These are phyloP conservation scores for Penicillium dipodomyicola DNA, from an alignment of 495 filamentous ascomycete species.

Conservation along the genomic window DNA sequence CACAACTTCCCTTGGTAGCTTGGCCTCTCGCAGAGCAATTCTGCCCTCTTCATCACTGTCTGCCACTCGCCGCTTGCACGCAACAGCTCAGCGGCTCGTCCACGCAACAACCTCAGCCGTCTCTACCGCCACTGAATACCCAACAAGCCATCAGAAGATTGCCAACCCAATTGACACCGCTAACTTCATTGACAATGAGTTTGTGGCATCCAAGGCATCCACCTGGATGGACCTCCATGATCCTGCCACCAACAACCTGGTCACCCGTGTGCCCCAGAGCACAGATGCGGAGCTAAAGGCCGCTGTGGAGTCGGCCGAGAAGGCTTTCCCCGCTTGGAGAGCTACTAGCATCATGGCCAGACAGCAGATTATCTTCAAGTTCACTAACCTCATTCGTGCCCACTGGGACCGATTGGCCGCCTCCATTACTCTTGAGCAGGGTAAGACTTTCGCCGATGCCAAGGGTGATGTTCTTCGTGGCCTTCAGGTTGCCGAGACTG, in stretches of 20 bases:
- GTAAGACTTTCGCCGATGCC: slow-evolving; percentile 96
- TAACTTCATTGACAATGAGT: slow-evolving; percentile 91
- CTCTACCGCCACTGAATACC: slow-evolving; percentile 67
- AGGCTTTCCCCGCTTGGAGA: slow-evolving; percentile 87
- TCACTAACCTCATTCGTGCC: slow-evolving; percentile 81
- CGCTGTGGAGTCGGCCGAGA: slow-evolving; percentile 81
- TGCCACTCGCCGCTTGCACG: slow-evolving; percentile 49
- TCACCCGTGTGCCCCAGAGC: slow-evolving; percentile 95
- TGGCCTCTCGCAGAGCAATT: slow-evolving; percentile 18
- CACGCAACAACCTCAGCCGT: slow-evolving; percentile 54
- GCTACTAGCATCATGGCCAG: slow-evolving; percentile 77
- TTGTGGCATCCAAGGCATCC: slow-evolving; percentile 69
- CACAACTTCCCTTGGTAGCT: slow-evolving; percentile 23
- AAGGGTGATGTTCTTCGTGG: slow-evolving; percentile 93
- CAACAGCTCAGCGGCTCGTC: slow-evolving; percentile 57
- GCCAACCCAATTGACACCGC: slow-evolving; percentile 72
- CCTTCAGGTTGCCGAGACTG: slow-evolving; percentile 94
- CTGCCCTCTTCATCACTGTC: slow-evolving; percentile 26
- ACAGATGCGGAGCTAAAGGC: slow-evolving; percentile 86
- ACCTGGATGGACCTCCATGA: slow-evolving; percentile 92
- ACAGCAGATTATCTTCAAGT: slow-evolving; percentile 98
- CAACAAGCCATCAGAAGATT: slow-evolving; percentile 79
- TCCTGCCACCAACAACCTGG: slow-evolving; percentile 95
- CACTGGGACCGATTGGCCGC: slow-evolving; percentile 96
- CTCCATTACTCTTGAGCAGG: slow-evolving; percentile 95